Evolutionary conservation across 495 filamentous ascomycete species (phyloP), one percentile per base, ranked within the genome.

Genomic region (Pyrenopolyporus hunteri): DNA sequence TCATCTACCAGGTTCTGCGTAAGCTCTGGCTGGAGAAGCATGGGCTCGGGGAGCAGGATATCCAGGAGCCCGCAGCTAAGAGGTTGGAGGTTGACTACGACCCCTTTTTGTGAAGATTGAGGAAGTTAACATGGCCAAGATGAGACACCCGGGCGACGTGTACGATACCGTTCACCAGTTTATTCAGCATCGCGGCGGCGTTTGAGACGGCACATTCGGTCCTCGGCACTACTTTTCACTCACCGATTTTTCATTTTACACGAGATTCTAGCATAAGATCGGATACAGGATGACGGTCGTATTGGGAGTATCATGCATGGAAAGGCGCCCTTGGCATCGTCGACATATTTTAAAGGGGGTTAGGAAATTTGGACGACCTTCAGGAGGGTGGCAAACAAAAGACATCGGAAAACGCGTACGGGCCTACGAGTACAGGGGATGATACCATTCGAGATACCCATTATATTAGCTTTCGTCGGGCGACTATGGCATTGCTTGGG

Each of bases 1-100:
- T 99, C 69, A 83, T 99, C 36, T 98, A 99, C 75, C 85, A 91
- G 65, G 91, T 96, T 0, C 66, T 97, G 52, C 82, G 84, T 39
- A 89, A 93, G 71, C 77, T 86, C 62, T 89, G 88, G 70, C 73
- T 82, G 44, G 71, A 83, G 26, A 88, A 82, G 69, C 82, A 85
- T 47, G 74, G 70, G 6, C 56, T 64, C 9, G 25, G 39, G 14
- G 59, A 67, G 2, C 63, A 69, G 9, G 54, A 64, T 13, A 66
- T 62, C 16, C 28, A 64, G n/a, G 73, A 79, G 59, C 76, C 71
- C 10, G 74, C 77, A 29, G 71, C 74, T 23, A 80, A 81, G 77
- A 73, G 78, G 65, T 66, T 79, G 26, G 78, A 78, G 58, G 72
- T 78, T 61, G 74, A 74, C 39, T 29, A 61, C 46, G 69, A 72